Percentiles rank a stretch among this genome's conserved stretches.
Evolutionary conservation across 2,329 filamentous ascomycete species (phyloP).

Genomic region (Ophiostoma piceae): DNA sequence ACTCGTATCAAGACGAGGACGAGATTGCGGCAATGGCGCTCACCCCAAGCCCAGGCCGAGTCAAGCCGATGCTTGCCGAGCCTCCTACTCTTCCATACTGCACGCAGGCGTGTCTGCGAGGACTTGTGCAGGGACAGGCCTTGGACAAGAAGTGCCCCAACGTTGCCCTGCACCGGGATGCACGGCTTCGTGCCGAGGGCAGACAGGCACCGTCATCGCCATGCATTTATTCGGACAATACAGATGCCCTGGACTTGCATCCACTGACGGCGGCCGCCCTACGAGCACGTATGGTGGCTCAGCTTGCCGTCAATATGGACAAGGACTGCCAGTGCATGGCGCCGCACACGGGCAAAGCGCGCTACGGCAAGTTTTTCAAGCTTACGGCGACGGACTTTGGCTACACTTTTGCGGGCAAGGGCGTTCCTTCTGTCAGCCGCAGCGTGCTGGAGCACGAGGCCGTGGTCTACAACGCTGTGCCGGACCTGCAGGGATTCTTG

Average conservation of each 20-base stretch:
- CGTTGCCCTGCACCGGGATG: not conserved
- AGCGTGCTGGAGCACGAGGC: not conserved
- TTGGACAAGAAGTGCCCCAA: constrained; percentile 1
- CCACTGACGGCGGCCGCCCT: not conserved
- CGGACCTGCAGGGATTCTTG: not conserved
- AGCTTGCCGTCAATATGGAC: not conserved
- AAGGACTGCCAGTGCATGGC: not conserved
- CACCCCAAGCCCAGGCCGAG: not conserved
- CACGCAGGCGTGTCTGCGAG: not conserved
- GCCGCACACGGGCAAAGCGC: not conserved
- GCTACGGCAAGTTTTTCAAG: not conserved
- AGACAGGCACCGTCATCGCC: not conserved
- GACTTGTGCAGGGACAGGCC: not conserved
- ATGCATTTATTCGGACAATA: not conserved
- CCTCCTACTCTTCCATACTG: constrained; percentile 1
- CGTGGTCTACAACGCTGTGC: not conserved
- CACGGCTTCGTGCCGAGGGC: not conserved
- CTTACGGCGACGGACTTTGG: not conserved
- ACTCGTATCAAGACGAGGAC: not conserved
- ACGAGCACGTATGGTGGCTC: not conserved
- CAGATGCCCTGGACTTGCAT: not conserved
- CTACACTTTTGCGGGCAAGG: not conserved
- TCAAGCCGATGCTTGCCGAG: not conserved
- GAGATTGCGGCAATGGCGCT: not conserved
- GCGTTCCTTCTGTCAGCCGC: not conserved